Percentiles rank a stretch among this genome's conserved stretches.
Evolutionary conservation across 768 basidiomycete genomes (phyloP).

Genomic region (Kondoa subrosea): DNA sequence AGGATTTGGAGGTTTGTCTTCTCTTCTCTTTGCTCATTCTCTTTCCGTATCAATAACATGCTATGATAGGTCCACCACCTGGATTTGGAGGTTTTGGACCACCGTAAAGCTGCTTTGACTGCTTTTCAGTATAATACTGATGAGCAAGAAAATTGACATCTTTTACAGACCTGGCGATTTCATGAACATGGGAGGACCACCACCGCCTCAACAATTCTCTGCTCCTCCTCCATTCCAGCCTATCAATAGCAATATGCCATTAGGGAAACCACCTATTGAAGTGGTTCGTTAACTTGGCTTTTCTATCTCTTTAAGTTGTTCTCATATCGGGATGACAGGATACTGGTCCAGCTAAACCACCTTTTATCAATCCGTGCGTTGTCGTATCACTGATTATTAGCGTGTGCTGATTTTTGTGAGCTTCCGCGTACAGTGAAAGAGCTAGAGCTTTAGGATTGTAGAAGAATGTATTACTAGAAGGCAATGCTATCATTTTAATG

Average conservation of each 20-base stretch:
- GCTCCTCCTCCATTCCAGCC: neutral
- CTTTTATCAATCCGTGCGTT: neutral
- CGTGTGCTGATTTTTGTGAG: neutral
- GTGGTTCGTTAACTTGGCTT: too few species aligned
- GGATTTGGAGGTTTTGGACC: neutral
- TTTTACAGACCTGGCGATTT: neutral
- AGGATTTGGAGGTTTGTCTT: neutral
- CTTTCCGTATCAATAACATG: neutral
- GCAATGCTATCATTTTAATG: too few species aligned
- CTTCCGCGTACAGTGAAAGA: neutral
- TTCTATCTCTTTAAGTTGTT: too few species aligned
- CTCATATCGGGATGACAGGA: too few species aligned
- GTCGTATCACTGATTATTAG: neutral
- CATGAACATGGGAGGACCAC: neutral
- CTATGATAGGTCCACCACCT: neutral
- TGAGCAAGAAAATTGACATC: neutral
- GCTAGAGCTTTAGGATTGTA: neutral
- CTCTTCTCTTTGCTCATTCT: neutral
- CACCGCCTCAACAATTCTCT: neutral
- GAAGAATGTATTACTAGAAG: too few species aligned
- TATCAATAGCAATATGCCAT: neutral
- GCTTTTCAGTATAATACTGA: neutral
- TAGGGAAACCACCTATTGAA: neutral
- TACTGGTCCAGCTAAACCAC: neutral
- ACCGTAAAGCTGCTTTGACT: neutral